Percentiles rank a stretch among this genome's conserved stretches.
Evolutionary conservation across 1,284 basidiomycete genomes (phyloP).

Genomic region (Sanguinoderma infundibulare): DNA sequence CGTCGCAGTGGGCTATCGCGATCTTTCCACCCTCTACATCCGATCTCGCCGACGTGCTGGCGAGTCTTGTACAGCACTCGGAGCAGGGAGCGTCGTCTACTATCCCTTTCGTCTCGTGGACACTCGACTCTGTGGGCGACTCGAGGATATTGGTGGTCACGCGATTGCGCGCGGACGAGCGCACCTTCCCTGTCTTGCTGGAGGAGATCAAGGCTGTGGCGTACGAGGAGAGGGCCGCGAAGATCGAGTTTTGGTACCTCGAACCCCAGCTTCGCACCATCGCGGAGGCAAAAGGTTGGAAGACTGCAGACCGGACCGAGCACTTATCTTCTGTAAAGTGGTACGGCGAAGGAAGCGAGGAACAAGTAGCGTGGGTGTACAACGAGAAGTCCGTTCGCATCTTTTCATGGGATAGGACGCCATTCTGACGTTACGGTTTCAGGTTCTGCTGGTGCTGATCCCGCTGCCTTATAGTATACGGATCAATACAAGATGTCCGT

Average conservation of each 20-base stretch:
- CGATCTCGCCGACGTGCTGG: slow-evolving; percentile 8
- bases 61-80: neutral
- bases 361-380: slow-evolving; percentile 52
- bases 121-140: slow-evolving; percentile 25
- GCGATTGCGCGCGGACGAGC: slow-evolving; percentile 44
- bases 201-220: slow-evolving; percentile 44
- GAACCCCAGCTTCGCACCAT: slow-evolving; percentile 38
- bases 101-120: slow-evolving; percentile 26
- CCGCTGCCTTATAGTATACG: neutral
- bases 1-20: slow-evolving; percentile 47
- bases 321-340: slow-evolving; percentile 61
- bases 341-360: slow-evolving; percentile 50
- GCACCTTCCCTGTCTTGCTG: slow-evolving; percentile 46
- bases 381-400: slow-evolving; percentile 50
- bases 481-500: neutral
- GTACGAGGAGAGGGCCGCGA: slow-evolving; percentile 41
- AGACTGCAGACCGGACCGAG: slow-evolving; percentile 44
- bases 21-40: slow-evolving; percentile 11
- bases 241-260: slow-evolving; percentile 63
- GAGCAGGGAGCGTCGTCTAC: neutral
- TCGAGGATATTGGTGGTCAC: slow-evolving; percentile 52
- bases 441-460: slow-evolving; percentile 25
- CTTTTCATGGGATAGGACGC: too few relatives aligned
- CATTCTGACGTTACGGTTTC: slow-evolving; percentile 3
- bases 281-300: slow-evolving; percentile 43